Percentiles rank a stretch among this genome's conserved stretches.
These are phyloP conservation scores for Platanthera zijinensis DNA, from an alignment of 106 monocot genomes.

Conservation along the genomic window DNA sequence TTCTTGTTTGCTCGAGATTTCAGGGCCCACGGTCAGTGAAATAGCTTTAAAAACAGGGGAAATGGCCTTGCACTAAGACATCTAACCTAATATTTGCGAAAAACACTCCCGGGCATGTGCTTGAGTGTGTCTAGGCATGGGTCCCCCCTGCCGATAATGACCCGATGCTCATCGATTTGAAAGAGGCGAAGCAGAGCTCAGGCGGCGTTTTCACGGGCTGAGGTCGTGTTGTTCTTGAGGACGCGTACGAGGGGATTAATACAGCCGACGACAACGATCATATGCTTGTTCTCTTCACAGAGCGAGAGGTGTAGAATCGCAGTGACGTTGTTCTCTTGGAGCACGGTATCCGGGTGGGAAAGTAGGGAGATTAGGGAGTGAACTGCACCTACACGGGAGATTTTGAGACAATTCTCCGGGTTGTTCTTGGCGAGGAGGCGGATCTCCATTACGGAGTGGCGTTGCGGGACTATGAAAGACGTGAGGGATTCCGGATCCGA, in stretches of 20 bases:
- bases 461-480: constrained; percentile 26
- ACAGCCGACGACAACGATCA: constrained; percentile 41
- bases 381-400: constrained; percentile 41
- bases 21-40: no score
- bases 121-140: no score
- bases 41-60: no score
- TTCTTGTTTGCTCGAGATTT: no score
- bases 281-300: constrained; percentile 45
- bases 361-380: constrained; percentile 42
- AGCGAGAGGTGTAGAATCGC: constrained; percentile 48
- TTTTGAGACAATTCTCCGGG: constrained; percentile 38
- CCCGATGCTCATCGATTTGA: constrained; percentile 29
- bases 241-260: constrained; percentile 37
- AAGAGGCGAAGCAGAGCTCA: constrained; percentile 52
- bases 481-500: constrained; percentile 32
- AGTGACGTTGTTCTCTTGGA: constrained; percentile 40
- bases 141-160: constrained; percentile 25
- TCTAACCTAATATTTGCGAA: no score
- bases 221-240: constrained; percentile 29
- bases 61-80: no score
- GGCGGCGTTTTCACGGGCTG: constrained; percentile 52
- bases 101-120: no score
- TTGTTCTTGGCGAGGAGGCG: constrained; percentile 48
- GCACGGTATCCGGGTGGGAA: constrained; percentile 29
- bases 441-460: constrained; percentile 39